These are phyloP conservation scores for Cladophialophora yegresii DNA, from an alignment of 2,329 filamentous ascomycete genomes.

Conservation along the genomic window DNA sequence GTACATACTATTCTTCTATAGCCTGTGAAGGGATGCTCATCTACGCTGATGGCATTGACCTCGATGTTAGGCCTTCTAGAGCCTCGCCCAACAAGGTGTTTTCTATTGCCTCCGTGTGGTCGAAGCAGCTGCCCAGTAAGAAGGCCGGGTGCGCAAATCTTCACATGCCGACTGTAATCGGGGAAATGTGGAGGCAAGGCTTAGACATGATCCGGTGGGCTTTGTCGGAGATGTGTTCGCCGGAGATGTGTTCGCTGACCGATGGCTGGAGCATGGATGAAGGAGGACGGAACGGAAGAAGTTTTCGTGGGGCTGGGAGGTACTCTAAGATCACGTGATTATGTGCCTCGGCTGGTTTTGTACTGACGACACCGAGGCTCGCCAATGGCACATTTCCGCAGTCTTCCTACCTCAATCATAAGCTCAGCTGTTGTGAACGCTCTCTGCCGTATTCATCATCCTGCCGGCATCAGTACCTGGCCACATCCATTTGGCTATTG, in stretches of 20 bases:
- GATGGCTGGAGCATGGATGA: not conserved
- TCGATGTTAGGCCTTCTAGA: not conserved
- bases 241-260: not conserved
- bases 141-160: conserved; percentile 7
- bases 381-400: not conserved
- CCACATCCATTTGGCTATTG: not conserved
- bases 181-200: conserved; percentile 4
- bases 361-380: conserved; percentile 18
- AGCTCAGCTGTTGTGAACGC: not conserved
- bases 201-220: conserved; percentile 1
- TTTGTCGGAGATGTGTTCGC: not conserved
- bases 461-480: conserved; percentile 16
- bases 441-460: conserved; percentile 2
- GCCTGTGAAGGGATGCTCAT: not conserved
- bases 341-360: conserved; percentile 16
- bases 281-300: not conserved
- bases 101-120: not conserved
- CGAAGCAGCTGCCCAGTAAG: not conserved
- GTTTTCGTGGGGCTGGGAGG: conserved; percentile 5
- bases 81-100: not conserved
- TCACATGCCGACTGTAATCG: conserved; percentile 13
- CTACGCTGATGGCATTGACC: not conserved
- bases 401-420: not conserved
- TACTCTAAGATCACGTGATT: conserved; percentile 4
- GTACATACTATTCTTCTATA: not conserved